phyloP scores from a whole-genome alignment of 345 rosid genomes.

The Eucalyptus curtisii region DNA sequence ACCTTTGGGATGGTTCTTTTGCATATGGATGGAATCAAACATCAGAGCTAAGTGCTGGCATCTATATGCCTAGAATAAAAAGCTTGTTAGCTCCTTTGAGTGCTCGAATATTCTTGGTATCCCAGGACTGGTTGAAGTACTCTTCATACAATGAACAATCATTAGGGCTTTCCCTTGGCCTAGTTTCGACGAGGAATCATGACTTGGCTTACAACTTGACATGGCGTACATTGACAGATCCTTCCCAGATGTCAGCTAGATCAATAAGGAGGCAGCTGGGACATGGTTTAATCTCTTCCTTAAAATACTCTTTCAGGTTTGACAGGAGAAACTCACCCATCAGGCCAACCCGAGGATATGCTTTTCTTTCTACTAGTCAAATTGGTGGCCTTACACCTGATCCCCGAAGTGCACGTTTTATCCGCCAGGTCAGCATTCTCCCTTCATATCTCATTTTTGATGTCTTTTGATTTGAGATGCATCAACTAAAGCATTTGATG shows the following conservation, averaged over 20 bases:
- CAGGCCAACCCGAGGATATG: conserved; percentile 84
- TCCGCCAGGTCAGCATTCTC: conserved; percentile 57
- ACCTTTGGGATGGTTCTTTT: conserved; percentile 82
- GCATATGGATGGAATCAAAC: conserved; percentile 73
- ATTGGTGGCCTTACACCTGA: conserved; percentile 92
- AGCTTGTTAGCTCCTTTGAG: conserved; percentile 45
- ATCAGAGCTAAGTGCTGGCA: conserved; percentile 75
- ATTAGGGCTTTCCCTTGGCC: conserved; percentile 77
- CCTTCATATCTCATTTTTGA: background rate
- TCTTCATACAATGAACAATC: conserved; percentile 80
- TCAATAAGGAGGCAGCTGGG: conserved; percentile 86
- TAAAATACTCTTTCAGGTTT: conserved; percentile 63
- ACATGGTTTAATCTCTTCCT: conserved; percentile 62
- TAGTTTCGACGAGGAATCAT: conserved; percentile 51
- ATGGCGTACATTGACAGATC: conserved; percentile 77
- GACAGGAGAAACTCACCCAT: conserved; percentile 66
- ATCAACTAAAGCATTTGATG: background rate
- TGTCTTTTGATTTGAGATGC: background rate
- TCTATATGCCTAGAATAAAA: conserved; percentile 65
- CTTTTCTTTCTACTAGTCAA: conserved; percentile 65
- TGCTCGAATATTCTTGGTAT: conserved; percentile 57
- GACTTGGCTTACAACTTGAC: conserved; percentile 65
- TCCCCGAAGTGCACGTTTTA: conserved; percentile 62
- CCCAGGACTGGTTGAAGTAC: conserved; percentile 82
- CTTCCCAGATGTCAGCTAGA: conserved; percentile 50